phyloP scores from a whole-genome alignment of 2,329 filamentous ascomycete genomes.

The Phyllosticta citrichinensis region DNA sequence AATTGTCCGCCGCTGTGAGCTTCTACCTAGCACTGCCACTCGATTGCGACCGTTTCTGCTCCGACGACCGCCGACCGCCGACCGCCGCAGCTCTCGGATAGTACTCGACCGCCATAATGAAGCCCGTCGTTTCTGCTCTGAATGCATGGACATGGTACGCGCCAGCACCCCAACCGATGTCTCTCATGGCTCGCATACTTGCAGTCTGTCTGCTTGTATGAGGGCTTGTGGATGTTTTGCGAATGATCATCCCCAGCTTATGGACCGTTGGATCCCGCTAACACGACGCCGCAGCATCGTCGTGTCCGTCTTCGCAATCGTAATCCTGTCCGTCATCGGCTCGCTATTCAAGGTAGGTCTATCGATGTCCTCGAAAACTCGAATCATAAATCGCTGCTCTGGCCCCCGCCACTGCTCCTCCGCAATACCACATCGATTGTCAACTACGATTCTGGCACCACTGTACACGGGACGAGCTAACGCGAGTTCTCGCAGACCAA shows the following conservation, averaged over 20 bases:
- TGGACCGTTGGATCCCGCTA: not conserved
- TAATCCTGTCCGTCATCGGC: conserved; percentile 56
- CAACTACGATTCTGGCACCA: not conserved
- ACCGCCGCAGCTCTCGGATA: not conserved
- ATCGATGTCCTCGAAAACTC: not conserved
- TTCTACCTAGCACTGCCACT: not conserved
- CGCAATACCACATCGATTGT: not conserved
- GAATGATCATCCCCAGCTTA: not conserved
- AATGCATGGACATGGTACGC: conserved; percentile 92
- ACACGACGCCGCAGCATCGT: conserved; percentile 48
- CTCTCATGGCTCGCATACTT: not conserved
- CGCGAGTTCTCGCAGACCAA: conserved; percentile 38
- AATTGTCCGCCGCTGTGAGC: not conserved
- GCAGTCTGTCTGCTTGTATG: not conserved
- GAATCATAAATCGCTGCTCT: not conserved
- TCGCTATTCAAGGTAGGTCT: conserved; percentile 58
- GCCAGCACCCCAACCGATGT: conserved; percentile 22
- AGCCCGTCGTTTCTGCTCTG: conserved; percentile 83
- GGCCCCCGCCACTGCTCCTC: not conserved
- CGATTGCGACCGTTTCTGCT: not conserved
- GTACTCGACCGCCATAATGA: conserved; percentile 51
- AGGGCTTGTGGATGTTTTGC: not conserved
- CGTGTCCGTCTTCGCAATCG: conserved; percentile 54
- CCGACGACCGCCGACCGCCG: not conserved
- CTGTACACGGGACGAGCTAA: conserved; percentile 13